These are phyloP conservation scores for Agrostemma githago DNA, from an alignment of 148 eudicot species.

Conservation along the genomic window DNA sequence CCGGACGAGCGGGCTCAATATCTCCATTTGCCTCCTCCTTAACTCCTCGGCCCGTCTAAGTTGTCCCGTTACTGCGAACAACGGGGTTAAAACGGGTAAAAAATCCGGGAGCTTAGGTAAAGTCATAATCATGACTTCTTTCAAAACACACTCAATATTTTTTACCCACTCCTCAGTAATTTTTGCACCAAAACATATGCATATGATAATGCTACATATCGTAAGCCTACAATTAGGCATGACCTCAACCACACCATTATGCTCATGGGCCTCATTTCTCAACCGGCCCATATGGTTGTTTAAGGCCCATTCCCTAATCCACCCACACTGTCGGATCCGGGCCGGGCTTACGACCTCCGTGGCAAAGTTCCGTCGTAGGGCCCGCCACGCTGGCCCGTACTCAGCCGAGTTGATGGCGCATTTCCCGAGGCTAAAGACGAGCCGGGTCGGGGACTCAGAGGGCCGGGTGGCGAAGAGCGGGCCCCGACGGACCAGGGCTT, in stretches of 20 bases:
- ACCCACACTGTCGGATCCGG: conserved; percentile 63
- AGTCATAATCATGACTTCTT: conserved; percentile 85
- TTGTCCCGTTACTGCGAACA: conserved; percentile 46
- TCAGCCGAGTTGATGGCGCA: conserved; percentile 93
- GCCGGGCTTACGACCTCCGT: conserved; percentile 74
- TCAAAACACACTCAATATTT: conserved; percentile 60
- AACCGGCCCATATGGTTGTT: conserved; percentile 59
- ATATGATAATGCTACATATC: conserved; percentile 67
- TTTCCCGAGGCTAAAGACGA: conserved; percentile 74
- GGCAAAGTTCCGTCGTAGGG: conserved; percentile 65
- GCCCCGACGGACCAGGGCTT: conserved; percentile 73
- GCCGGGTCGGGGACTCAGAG: conserved; percentile 73
- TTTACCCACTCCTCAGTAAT: conserved; percentile 45
- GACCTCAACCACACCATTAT: conserved; percentile 58
- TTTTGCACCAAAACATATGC: conserved; percentile 82
- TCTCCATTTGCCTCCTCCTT: conserved; percentile 60
- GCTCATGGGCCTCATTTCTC: conserved; percentile 29
- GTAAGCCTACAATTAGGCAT: conserved; percentile 77
- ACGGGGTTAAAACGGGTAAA: conserved; percentile 58
- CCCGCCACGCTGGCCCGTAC: conserved; percentile 79
- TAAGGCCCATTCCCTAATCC: conserved; percentile 86
- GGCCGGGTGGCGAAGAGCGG: conserved; percentile 74
- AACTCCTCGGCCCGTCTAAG: conserved; percentile 55
- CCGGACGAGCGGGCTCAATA: conserved; percentile 59
- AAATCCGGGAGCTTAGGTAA: conserved; percentile 82